A percentile compares a stretch with the other conserved stretches of the same genome.
These are phyloP conservation scores for Dictyophora rubrovolvata DNA, from an alignment of 768 basidiomycete species.

Conservation along the genomic window DNA sequence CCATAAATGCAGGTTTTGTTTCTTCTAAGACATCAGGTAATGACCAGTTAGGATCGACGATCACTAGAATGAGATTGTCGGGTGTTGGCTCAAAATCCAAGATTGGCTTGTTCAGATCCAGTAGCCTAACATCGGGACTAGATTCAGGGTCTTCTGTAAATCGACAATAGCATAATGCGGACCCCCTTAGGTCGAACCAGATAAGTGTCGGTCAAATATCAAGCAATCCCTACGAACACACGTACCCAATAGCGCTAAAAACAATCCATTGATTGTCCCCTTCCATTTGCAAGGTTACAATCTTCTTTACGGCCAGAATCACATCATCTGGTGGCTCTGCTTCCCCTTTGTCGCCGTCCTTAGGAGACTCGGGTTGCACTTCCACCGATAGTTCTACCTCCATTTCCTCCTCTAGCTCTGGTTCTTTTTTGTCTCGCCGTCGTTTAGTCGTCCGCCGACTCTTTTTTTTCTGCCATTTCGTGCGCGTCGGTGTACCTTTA, in stretches of 20 bases:
- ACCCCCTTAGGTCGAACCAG: conserved; percentile 29
- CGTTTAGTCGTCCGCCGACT: conserved; percentile 13
- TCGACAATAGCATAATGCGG: conserved; percentile 51
- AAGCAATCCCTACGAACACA: conserved; percentile 6
- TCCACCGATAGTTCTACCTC: conserved; percentile 23
- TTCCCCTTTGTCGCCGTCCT: background rate
- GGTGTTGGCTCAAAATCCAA: conserved; percentile 41
- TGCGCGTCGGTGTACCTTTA: conserved; percentile 25
- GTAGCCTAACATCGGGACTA: conserved; percentile 21
- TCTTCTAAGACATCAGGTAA: conserved; percentile 5
- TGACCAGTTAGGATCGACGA: conserved; percentile 39
- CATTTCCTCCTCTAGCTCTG: conserved; percentile 11
- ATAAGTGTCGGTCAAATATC: background rate
- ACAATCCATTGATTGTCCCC: conserved; percentile 32
- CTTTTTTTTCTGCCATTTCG: conserved; percentile 16
- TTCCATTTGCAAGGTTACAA: conserved; percentile 35
- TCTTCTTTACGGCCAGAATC: conserved; percentile 48
- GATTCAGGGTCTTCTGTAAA: conserved; percentile 17
- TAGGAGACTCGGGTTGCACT: conserved; percentile 21
- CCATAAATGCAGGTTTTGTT: conserved; percentile 12
- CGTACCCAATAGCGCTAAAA: conserved; percentile 70
- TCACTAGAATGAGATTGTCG: conserved; percentile 27
- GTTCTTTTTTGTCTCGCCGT: conserved; percentile 15
- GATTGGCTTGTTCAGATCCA: conserved; percentile 50
- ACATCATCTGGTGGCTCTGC: conserved; percentile 7